Evolutionary conservation across 306 rosid genomes (phyloP).

Genomic region (Datisca glomerata): DNA sequence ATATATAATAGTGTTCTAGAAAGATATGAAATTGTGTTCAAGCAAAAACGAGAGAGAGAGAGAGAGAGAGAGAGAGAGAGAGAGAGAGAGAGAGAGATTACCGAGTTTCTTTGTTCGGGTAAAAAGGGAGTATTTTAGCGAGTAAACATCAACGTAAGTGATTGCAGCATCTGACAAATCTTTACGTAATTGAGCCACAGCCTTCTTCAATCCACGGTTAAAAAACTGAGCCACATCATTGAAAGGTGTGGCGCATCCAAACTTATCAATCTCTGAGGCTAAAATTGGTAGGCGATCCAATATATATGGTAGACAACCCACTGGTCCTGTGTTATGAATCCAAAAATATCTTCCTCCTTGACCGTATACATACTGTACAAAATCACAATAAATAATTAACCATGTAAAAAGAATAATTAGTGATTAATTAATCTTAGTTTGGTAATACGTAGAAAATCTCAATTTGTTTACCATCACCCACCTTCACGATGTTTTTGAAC

Average conservation of each 20-base stretch:
- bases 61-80: too few species aligned
- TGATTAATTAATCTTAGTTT: too few species aligned
- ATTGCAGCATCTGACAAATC: conserved; percentile 38
- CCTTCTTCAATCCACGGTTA: conserved; percentile 39
- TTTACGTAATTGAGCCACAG: conserved; percentile 25
- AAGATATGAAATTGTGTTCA: too few species aligned
- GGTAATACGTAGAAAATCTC: too few species aligned
- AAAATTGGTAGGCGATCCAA: conserved; percentile 19
- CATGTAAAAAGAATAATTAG: too few species aligned
- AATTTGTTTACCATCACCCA: conserved; percentile 7
- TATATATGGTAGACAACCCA: conserved; percentile 45
- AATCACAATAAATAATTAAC: background rate
- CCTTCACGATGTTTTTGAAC: conserved; percentile 34
- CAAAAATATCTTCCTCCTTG: conserved; percentile 53
- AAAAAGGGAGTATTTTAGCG: conserved; percentile 18
- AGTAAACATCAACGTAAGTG: conserved; percentile 42
- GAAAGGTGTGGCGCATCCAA: conserved; percentile 38
- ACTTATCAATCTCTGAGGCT: conserved; percentile 14
- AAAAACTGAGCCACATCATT: conserved; percentile 43
- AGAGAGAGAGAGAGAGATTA: background rate
- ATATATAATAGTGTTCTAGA: too few species aligned
- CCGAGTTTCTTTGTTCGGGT: conserved; percentile 21
- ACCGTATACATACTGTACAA: conserved; percentile 27
- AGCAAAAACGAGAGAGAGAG: too few species aligned
- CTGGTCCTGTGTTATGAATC: conserved; percentile 73